These are phyloP conservation scores for Austroboletus rostrupii DNA, from an alignment of 1,284 basidiomycete species.

Conservation along the genomic window DNA sequence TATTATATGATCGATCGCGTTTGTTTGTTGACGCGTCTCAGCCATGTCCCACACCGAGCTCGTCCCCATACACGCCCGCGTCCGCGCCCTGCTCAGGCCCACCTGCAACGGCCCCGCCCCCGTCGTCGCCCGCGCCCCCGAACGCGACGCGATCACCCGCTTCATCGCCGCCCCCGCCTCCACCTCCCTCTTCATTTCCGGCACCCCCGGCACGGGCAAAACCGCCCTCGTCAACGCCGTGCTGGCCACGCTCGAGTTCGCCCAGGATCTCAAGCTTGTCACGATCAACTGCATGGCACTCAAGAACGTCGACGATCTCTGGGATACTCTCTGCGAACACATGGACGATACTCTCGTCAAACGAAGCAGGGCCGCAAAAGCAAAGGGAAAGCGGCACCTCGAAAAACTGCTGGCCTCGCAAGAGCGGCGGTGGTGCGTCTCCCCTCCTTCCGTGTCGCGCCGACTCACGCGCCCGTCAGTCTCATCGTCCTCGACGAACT, in stretches of 20 bases:
- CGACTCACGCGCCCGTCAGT: conserved; percentile 34
- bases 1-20: conserved; percentile 15
- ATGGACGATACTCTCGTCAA: conserved; percentile 39
- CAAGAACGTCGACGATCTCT: conserved; percentile 59
- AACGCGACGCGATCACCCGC: conserved; percentile 52
- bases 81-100: conserved; percentile 63
- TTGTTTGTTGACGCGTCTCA: conserved; percentile 32
- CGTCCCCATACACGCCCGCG: conserved; percentile 59
- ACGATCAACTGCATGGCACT: conserved; percentile 78
- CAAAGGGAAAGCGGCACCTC: conserved; percentile 40
- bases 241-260: conserved; percentile 40
- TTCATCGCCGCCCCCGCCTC: conserved; percentile 51
- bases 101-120: conserved; percentile 51
- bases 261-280: conserved; percentile 42
- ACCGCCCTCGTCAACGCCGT: conserved; percentile 73
- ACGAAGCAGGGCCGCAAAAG: conserved; percentile 38
- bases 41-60: conserved; percentile 55
- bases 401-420: conserved; percentile 37
- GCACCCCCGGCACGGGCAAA: conserved; percentile 78
- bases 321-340: conserved; percentile 63
- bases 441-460: conserved; percentile 8
- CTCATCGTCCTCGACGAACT: conserved; percentile 76
- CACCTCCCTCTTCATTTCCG: conserved; percentile 67
- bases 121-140: conserved; percentile 62
- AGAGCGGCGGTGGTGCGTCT: conserved; percentile 52